Conservation (phyloP, 2,329 filamentous ascomycete genomes). For the Aureobasidium lini region DNA sequence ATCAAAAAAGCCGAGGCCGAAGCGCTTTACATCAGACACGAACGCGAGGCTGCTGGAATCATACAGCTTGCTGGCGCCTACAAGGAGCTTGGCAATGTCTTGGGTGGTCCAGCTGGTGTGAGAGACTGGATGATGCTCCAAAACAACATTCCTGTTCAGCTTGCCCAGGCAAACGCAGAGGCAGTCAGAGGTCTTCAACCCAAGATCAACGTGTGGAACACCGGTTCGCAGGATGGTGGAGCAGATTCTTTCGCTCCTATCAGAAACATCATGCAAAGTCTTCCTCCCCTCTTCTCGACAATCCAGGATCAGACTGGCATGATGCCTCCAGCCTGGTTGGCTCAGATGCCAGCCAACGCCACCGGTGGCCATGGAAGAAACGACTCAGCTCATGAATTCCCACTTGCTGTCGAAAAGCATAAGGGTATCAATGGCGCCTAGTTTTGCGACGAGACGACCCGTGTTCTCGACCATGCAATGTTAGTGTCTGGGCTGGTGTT, state of each 20-base stretch:
- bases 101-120: slow-evolving; percentile 70
- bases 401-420: background rate
- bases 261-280: slow-evolving; percentile 74
- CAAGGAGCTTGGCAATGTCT: slow-evolving; percentile 60
- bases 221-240: slow-evolving; percentile 45
- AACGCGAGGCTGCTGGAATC: slow-evolving; percentile 71
- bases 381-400: slow-evolving; percentile 22
- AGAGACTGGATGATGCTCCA: slow-evolving; percentile 85
- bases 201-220: slow-evolving; percentile 90
- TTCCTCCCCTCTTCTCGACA: slow-evolving; percentile 74
- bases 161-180: slow-evolving; percentile 69
- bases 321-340: slow-evolving; percentile 65
- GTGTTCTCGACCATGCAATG: background rate
- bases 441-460: background rate
- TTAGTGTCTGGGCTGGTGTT: background rate
- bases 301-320: slow-evolving; percentile 88
- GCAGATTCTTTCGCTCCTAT: slow-evolving; percentile 57
- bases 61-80: slow-evolving; percentile 76
- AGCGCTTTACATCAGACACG: slow-evolving; percentile 51
- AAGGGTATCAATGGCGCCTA: background rate
- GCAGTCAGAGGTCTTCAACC: slow-evolving; percentile 72
- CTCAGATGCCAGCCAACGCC: slow-evolving; percentile 40
- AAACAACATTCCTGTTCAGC: slow-evolving; percentile 67
- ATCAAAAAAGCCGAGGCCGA: slow-evolving; percentile 48
- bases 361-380: slow-evolving; percentile 31